Base-by-base conservation (phyloP, 257 asterid species). In the Ilex aquifolium region DNA sequence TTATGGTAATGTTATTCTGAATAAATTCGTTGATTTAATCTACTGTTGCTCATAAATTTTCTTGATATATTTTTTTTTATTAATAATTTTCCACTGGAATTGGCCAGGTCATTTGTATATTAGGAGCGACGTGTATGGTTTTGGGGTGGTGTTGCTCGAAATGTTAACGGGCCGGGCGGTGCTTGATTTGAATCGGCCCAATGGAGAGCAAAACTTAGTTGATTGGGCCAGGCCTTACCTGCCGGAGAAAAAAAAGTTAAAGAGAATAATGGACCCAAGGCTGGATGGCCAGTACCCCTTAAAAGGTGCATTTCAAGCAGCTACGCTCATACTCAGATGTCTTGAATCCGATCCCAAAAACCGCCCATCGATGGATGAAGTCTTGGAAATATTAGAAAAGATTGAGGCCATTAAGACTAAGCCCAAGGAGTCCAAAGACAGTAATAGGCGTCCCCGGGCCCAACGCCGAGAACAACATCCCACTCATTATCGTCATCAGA, bases 211-310 rank as follows among this genome's bases (percentile, higher is more conserved):
- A 0, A 85, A 86, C 67, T 60, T 91, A 56, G 83, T 91, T 10
- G 98, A 88, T 0, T 91, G 98, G 98, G 90, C 92, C 51, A 74
- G 42, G 63, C 98, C 98, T 31, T 74, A 74, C 11, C 77, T 91
- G 5, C 63, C 77, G 0, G 72, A 86, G 5, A 86, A 79, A 58
- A 91, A 69, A 73, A 88, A 79, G 67, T 17, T 91, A 56, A 86
- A 80, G 31, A 81, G 69, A 50, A 0, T 91, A 56, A 79, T 91
- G 71, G 98, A 91, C 66, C 89, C 87, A 2, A 83, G 90, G 0
- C 75, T 88, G 0, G 69, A 75, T 12, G 85, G 82, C 7, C 83
- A 76, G 59, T 91, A 83, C 71, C 96, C 98, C 1, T 69, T 66
- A 0, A 80, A 73, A 56, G 95, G 77, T 0, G 92, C 80, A 1